Conservation (phyloP, 2,329 filamentous ascomycete genomes). For the Aureobasidium subglaciale region DNA sequence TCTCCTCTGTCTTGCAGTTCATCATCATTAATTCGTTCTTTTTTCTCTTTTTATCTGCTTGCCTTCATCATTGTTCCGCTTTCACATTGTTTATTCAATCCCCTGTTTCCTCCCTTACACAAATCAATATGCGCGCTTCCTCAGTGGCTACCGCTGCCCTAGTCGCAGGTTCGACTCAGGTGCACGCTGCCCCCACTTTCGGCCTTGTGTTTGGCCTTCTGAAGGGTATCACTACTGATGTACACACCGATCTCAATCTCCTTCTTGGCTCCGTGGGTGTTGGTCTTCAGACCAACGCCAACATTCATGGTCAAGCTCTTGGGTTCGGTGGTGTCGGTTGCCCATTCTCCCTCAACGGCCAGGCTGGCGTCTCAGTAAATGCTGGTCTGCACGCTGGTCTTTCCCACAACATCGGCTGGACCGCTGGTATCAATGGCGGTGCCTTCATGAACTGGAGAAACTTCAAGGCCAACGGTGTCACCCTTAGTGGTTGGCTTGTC, state of each 20-base stretch:
- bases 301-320: constrained; percentile 3
- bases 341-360: neutral
- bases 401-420: constrained; percentile 7
- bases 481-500: constrained; percentile 30
- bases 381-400: constrained; percentile 3
- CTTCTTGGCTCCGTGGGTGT: constrained; percentile 1
- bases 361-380: constrained; percentile 2
- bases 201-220: neutral
- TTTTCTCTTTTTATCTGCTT: neutral
- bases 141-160: constrained; percentile 4
- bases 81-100: neutral
- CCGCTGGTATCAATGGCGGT: neutral
- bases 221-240: neutral
- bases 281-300: neutral
- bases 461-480: constrained; percentile 22
- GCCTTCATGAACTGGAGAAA: constrained; percentile 20
- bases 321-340: constrained; percentile 1
- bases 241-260: neutral
- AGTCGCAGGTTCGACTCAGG: constrained; percentile 9
- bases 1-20: neutral
- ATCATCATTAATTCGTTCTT: neutral
- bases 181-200: constrained; percentile 12
- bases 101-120: neutral
- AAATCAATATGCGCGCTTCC: constrained; percentile 5
- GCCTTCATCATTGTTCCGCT: neutral